Evolutionary conservation across 2,329 filamentous ascomycete species (phyloP).

Genomic region (Coniochaeta sp.): DNA sequence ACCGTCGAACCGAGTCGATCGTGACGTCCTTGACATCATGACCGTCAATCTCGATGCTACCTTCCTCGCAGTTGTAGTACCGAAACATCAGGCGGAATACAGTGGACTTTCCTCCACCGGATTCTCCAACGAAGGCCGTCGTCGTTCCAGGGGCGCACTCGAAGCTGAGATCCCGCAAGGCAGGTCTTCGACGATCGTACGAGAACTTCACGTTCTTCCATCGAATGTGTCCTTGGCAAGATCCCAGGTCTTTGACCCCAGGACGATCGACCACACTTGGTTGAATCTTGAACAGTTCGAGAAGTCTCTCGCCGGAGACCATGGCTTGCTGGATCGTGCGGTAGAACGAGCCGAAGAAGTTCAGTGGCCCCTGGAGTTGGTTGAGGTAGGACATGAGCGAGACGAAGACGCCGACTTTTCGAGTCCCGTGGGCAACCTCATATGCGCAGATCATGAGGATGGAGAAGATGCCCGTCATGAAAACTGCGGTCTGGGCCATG

Average conservation of each 20-base stretch:
- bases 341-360: constrained; percentile 93
- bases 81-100: constrained; percentile 93
- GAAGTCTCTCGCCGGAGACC: constrained; percentile 91
- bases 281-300: constrained; percentile 94
- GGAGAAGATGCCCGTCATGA: constrained; percentile 67
- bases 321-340: constrained; percentile 91
- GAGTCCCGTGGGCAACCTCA: constrained; percentile 62
- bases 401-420: constrained; percentile 65
- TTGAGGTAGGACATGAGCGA: constrained; percentile 68
- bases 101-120: constrained; percentile 93
- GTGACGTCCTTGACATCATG: constrained; percentile 78
- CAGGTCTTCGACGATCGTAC: constrained; percentile 81
- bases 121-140: constrained; percentile 93
- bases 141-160: constrained; percentile 84
- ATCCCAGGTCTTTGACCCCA: constrained; percentile 51
- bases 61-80: constrained; percentile 82
- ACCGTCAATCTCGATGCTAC: constrained; percentile 78
- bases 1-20: constrained; percentile 84
- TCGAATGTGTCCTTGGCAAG: constrained; percentile 72
- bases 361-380: constrained; percentile 72
- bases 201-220: constrained; percentile 89
- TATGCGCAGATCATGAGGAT: constrained; percentile 69
- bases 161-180: constrained; percentile 77
- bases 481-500: constrained; percentile 71
- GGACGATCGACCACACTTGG: constrained; percentile 81